Conservation (phyloP, 257 asterid genomes). For the Nicotiana tomentosiformis region DNA sequence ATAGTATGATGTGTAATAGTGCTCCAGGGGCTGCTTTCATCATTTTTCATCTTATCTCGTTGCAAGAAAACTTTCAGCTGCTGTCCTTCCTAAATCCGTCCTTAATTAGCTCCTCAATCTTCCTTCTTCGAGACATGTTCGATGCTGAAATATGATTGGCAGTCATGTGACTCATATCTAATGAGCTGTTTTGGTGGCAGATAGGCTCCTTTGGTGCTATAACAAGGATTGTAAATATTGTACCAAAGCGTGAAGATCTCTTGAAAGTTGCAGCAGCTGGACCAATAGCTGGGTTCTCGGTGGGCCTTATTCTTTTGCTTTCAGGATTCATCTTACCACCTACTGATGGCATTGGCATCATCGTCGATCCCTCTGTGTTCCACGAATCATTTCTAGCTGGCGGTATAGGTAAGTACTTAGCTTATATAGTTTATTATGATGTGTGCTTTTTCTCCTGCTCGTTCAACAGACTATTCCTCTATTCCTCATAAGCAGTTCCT, state of each 20-base stretch:
- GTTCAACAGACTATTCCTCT: not conserved
- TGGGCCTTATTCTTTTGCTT: slow-evolving; percentile 71
- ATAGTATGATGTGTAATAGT: not conserved
- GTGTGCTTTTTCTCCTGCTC: not conserved
- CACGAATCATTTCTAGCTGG: slow-evolving; percentile 91
- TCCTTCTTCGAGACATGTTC: not conserved
- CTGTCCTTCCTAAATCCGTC: not conserved
- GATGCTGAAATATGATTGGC: not conserved
- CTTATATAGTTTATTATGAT: not conserved
- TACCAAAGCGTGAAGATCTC: slow-evolving; percentile 79
- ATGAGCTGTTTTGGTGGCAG: slow-evolving; percentile 61
- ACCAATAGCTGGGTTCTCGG: slow-evolving; percentile 79
- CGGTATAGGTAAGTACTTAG: slow-evolving; percentile 58
- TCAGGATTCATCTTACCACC: slow-evolving; percentile 88
- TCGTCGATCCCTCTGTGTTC: slow-evolving; percentile 78
- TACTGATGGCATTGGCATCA: slow-evolving; percentile 68
- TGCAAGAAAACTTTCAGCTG: not conserved
- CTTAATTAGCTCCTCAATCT: not conserved
- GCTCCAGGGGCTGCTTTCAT: not conserved
- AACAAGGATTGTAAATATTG: slow-evolving; percentile 80
- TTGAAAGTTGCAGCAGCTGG: slow-evolving; percentile 96
- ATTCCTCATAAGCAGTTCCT: not conserved
- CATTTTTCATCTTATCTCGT: not conserved
- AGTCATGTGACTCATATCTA: slow-evolving; percentile 15
- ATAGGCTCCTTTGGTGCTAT: slow-evolving; percentile 93